Conservation (phyloP, 2,329 filamentous ascomycete species). For the Alternaria postmessia region DNA sequence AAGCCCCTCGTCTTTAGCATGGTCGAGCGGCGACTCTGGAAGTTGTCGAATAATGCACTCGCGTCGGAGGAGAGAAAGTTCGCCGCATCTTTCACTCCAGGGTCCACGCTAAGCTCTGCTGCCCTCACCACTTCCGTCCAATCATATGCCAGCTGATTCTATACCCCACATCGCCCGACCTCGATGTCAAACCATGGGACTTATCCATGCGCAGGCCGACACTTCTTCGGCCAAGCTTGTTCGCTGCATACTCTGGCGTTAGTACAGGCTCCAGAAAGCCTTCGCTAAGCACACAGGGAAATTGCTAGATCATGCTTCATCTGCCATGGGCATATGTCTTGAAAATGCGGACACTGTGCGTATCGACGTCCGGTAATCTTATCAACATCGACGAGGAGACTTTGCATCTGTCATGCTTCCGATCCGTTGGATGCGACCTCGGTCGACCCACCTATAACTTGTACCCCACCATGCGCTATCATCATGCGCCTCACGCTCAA, state of each 20-base stretch:
- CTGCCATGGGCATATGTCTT: not conserved
- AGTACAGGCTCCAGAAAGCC: not conserved
- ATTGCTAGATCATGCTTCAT: not conserved
- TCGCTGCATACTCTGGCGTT: not conserved
- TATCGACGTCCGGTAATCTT: not conserved
- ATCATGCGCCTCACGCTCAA: not conserved
- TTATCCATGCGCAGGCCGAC: not conserved
- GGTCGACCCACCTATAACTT: not conserved
- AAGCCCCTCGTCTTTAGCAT: conserved; percentile 45
- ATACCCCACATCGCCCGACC: not conserved
- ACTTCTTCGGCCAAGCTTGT: not conserved
- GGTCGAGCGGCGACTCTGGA: conserved; percentile 17
- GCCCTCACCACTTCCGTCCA: conserved; percentile 18
- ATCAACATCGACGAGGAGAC: not conserved
- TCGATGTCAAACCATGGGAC: not conserved
- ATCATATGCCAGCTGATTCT: conserved; percentile 26
- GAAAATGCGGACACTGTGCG: not conserved
- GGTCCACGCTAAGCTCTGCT: conserved; percentile 31
- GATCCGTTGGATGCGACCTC: not conserved
- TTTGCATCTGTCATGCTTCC: not conserved
- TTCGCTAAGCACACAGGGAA: not conserved
- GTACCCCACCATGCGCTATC: not conserved
- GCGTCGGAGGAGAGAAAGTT: conserved; percentile 37
- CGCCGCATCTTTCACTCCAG: conserved; percentile 34
- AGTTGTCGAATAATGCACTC: conserved; percentile 11